Conservation (phyloP, 202 grass and related monocot species). For the Zizania palustris region DNA sequence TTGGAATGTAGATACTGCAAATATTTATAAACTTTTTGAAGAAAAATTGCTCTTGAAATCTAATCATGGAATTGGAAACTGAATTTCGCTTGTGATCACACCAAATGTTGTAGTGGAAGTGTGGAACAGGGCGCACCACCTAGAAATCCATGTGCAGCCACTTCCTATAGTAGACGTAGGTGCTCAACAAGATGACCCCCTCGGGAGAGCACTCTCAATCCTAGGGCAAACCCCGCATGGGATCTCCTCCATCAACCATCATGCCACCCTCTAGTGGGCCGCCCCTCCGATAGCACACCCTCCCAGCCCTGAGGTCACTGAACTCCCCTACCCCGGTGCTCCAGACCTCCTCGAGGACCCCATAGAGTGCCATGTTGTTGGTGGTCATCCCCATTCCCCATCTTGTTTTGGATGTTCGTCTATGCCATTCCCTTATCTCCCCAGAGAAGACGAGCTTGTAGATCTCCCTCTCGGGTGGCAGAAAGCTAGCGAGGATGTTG, state of each 20-base stretch:
- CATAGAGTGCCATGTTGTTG: constrained; percentile 59
- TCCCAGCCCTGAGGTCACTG: constrained; percentile 47
- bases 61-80: constrained; percentile 15
- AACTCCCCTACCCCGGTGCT: constrained; percentile 76
- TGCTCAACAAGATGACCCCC: constrained; percentile 76
- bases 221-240: constrained; percentile 81
- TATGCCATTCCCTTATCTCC: constrained; percentile 66
- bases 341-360: constrained; percentile 76
- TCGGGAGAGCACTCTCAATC: constrained; percentile 79
- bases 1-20: background rate
- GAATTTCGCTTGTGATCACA: constrained; percentile 17
- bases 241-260: constrained; percentile 65
- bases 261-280: constrained; percentile 25
- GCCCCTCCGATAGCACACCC: constrained; percentile 61
- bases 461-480: constrained; percentile 30
- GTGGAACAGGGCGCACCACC: constrained; percentile 27
- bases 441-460: constrained; percentile 49
- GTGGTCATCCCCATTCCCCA: constrained; percentile 20
- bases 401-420: constrained; percentile 45
- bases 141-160: constrained; percentile 85
- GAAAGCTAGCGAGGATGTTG: constrained; percentile 17
- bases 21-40: constrained; percentile 15
- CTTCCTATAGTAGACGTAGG: constrained; percentile 75
- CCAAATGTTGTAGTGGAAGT: background rate
- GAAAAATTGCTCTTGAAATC: no score